A percentile compares a stretch with the other conserved stretches of the same genome.
Conservation (phyloP, 2,329 filamentous ascomycete species). For the Monilinia laxa region DNA sequence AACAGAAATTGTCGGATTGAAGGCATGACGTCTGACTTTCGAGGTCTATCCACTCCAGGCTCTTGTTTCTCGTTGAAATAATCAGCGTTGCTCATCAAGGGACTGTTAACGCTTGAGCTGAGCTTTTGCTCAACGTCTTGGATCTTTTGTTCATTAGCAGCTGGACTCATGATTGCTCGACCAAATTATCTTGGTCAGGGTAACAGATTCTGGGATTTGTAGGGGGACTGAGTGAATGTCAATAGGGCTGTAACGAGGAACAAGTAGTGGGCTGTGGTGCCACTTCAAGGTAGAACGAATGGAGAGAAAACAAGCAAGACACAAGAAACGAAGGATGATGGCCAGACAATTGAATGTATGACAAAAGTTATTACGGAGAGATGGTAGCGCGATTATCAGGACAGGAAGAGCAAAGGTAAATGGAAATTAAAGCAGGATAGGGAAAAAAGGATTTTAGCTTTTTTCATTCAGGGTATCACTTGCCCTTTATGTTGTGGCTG, state of each 20-base stretch:
- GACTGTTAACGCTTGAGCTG: neutral
- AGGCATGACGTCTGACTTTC: slow-evolving; percentile 41
- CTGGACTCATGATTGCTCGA: slow-evolving; percentile 27
- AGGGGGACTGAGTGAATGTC: slow-evolving; percentile 14
- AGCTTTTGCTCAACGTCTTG: slow-evolving; percentile 25
- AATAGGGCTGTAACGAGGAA: neutral
- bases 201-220: slow-evolving; percentile 3
- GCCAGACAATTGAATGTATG: slow-evolving; percentile 25
- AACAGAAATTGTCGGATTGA: slow-evolving; percentile 43
- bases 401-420: neutral
- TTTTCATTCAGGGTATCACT: slow-evolving; percentile 4
- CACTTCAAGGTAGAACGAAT: slow-evolving; percentile 13
- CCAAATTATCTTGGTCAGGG: neutral
- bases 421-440: slow-evolving; percentile 3
- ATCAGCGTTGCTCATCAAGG: slow-evolving; percentile 6
- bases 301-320: slow-evolving; percentile 2
- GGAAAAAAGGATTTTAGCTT: slow-evolving; percentile 1
- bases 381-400: neutral
- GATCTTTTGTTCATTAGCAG: slow-evolving; percentile 29
- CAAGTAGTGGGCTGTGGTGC: slow-evolving; percentile 6
- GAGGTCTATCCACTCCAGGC: slow-evolving; percentile 19
- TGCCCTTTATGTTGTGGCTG: slow-evolving; percentile 15
- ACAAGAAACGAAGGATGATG: slow-evolving; percentile 18
- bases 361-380: slow-evolving; percentile 10
- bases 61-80: slow-evolving; percentile 22